Conservation (phyloP, 2,329 filamentous ascomycete species). For the Fulvia fulva region DNA sequence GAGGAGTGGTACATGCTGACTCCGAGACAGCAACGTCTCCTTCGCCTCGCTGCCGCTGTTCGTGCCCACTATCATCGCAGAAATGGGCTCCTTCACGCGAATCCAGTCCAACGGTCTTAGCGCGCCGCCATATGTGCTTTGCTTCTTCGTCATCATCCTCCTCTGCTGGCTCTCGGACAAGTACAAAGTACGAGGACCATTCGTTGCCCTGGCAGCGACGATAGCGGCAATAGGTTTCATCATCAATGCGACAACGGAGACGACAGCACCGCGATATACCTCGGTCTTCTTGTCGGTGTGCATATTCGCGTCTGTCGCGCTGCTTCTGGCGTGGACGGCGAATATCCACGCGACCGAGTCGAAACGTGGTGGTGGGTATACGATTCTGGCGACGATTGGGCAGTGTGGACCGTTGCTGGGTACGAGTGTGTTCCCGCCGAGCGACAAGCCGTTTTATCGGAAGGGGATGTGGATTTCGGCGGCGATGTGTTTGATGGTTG, state of each 20-base stretch:
- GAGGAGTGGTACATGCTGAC: neutral
- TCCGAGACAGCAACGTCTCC: slow-evolving; percentile 50
- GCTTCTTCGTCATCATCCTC: slow-evolving; percentile 38
- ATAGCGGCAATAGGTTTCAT: slow-evolving; percentile 41
- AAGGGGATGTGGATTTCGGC: slow-evolving; percentile 60
- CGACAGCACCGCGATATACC: slow-evolving; percentile 35
- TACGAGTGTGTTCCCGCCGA: slow-evolving; percentile 58
- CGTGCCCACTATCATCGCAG: slow-evolving; percentile 61
- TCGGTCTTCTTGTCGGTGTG: slow-evolving; percentile 39
- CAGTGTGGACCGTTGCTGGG: slow-evolving; percentile 69
- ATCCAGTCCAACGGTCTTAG: slow-evolving; percentile 38
- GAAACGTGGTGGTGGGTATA: slow-evolving; percentile 36
- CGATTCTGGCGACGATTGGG: slow-evolving; percentile 39
- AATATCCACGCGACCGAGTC: slow-evolving; percentile 39
- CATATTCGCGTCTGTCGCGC: slow-evolving; percentile 37
- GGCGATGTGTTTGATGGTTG: slow-evolving; percentile 59
- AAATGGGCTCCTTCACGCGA: slow-evolving; percentile 54
- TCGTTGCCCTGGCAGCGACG: slow-evolving; percentile 35
- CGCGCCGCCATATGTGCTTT: slow-evolving; percentile 41
- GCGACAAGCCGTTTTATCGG: slow-evolving; percentile 45
- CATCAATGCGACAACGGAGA: slow-evolving; percentile 36
- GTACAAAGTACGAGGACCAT: slow-evolving; percentile 38
- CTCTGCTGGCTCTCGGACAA: slow-evolving; percentile 37
- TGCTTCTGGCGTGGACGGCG: slow-evolving; percentile 37
- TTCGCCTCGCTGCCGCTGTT: slow-evolving; percentile 52